These are phyloP conservation scores for Diaporthe nobilis DNA, from an alignment of 2,329 filamentous ascomycete genomes.

Conservation along the genomic window DNA sequence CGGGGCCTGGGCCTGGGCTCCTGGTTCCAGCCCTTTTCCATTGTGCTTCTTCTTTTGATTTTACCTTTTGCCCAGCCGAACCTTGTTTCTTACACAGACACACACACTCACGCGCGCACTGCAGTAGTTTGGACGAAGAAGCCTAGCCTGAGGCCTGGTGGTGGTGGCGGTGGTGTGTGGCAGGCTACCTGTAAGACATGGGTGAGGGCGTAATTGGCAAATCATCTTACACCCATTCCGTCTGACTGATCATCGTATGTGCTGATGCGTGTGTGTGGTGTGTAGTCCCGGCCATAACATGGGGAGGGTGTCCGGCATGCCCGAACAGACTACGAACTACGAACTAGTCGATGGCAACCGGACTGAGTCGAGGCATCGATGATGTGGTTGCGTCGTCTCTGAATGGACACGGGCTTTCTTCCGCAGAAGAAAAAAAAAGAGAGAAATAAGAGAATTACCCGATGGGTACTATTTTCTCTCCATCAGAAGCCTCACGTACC, in stretches of 20 bases:
- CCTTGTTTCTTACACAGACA: slow-evolving; percentile 8
- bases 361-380: slow-evolving; percentile 23
- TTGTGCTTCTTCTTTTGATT: neutral
- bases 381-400: neutral
- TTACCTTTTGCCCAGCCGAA: slow-evolving; percentile 27
- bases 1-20: neutral
- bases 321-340: slow-evolving; percentile 18
- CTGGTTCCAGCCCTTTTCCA: neutral
- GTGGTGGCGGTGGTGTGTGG: slow-evolving; percentile 4
- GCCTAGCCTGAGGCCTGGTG: neutral
- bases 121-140: slow-evolving; percentile 17
- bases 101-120: slow-evolving; percentile 36
- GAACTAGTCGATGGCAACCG: slow-evolving; percentile 13
- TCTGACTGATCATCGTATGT: slow-evolving; percentile 8
- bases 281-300: slow-evolving; percentile 2
- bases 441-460: neutral
- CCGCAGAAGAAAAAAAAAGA: neutral
- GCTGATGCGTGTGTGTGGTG: neutral
- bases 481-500: neutral
- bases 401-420: neutral
- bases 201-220: slow-evolving; percentile 23
- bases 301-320: slow-evolving; percentile 1
- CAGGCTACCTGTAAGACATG: slow-evolving; percentile 13
- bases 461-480: neutral
- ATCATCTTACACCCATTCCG: slow-evolving; percentile 40